Base-by-base conservation (phyloP, 1,284 basidiomycete genomes). In the Puccinia polysora region DNA sequence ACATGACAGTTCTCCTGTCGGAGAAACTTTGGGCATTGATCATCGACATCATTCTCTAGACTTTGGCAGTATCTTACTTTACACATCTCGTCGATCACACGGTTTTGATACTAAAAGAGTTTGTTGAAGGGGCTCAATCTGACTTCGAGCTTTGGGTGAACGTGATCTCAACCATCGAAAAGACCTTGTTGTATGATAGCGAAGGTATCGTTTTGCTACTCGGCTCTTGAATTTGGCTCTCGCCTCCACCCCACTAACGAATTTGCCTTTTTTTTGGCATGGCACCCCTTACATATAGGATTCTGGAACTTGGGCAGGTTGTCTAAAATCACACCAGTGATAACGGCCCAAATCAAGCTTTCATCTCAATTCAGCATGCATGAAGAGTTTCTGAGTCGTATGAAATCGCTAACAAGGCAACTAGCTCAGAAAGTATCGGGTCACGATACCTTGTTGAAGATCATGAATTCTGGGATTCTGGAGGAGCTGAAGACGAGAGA, bases 361-460 rank as follows among this genome's bases (percentile, higher is more conserved):
- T 45, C 34, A 38, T 30, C 30, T 2, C 50, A 72, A 55, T 65
- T 74, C 58, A 74, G 80, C 15, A 36, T 12, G 2, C 73, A 79
- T 5, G 78, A 80, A 18, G 82, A 85, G 0, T 81, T 89, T n/a
- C 82, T 84, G 0, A 84, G 85, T 0, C 81, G 83, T 49, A 82
- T 84, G 10, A 77, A 75, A 80, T 83, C 76, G 83, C 89, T 81
- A 82, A 88, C 80, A 76, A 83, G 83, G 40, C 83, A 84, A 73
- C 76, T 78, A 2, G 81, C 89, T 28, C 84, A 94, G 74, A 94
- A 96, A 79, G 80, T 83, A 8, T 82, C 94, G 79, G 96, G 97
- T 82, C 83, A 89, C 32, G 84, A 87, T 50, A 81, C 97, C n/a
- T 84, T 97, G 69, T 88, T 92, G 86, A 86, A 89, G 73, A 91